A percentile compares a stretch with the other conserved stretches of the same genome.
Conservation (phyloP, 352 stramenopile genomes). For the Blastocystis sp. region DNA sequence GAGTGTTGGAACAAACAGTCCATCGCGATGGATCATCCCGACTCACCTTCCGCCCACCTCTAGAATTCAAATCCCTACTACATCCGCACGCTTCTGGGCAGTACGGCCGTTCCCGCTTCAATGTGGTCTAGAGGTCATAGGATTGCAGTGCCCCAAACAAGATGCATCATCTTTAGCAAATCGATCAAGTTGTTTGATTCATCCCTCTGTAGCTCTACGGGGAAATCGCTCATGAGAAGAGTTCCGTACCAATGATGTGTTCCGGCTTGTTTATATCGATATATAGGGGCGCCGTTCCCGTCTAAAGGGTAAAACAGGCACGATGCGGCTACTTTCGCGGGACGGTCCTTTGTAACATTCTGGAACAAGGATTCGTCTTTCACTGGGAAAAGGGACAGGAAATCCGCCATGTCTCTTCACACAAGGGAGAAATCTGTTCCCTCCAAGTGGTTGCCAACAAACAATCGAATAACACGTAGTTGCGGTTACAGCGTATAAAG, state of each 20-base stretch:
- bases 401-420: slow-evolving; percentile 29
- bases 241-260: neutral
- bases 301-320: neutral
- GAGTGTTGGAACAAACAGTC: slow-evolving; percentile 37
- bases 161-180: slow-evolving; percentile 27
- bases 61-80: neutral
- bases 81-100: neutral
- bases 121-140: slow-evolving; percentile 2
- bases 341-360: neutral
- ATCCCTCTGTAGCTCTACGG: slow-evolving; percentile 2
- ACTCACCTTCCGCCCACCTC: too few relatives aligned
- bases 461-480: slow-evolving; percentile 1
- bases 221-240: neutral
- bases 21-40: neutral
- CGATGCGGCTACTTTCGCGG: neutral
- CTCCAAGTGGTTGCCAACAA: slow-evolving; percentile 21
- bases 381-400: slow-evolving; percentile 27
- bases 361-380: neutral
- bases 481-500: neutral
- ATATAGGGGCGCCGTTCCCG: neutral
- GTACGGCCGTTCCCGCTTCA: neutral
- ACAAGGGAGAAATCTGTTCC: neutral
- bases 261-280: neutral
- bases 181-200: slow-evolving; percentile 35
- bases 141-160: neutral